phyloP scores from a whole-genome alignment of 1,284 basidiomycete species.

The Stygiomarasmius scandens region DNA sequence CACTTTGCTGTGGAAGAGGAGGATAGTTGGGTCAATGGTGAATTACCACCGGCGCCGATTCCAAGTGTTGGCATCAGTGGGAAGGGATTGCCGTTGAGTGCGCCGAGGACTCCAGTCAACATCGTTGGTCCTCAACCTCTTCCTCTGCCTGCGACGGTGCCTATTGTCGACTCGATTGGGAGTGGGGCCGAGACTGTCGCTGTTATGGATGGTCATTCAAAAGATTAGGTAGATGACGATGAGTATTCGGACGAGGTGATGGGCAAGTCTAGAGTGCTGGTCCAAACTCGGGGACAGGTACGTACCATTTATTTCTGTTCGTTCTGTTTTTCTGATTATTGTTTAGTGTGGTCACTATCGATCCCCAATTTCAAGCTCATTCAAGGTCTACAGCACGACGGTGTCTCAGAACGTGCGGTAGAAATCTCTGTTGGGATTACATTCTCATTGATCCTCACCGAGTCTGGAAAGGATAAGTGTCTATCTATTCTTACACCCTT shows the following conservation, averaged over 20 bases:
- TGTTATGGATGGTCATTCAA: slow-evolving; percentile 49
- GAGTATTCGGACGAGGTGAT: slow-evolving; percentile 64
- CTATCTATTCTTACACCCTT: too few species aligned
- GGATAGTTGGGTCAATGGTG: slow-evolving; percentile 37
- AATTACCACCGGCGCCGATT: slow-evolving; percentile 13
- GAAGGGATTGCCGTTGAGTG: too few species aligned
- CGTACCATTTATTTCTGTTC: too few species aligned
- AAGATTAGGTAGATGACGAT: slow-evolving; percentile 77
- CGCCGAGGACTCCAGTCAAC: too few species aligned
- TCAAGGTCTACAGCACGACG: slow-evolving; percentile 54
- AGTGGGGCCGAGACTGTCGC: slow-evolving; percentile 24
- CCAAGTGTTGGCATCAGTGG: not conserved
- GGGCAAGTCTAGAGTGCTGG: slow-evolving; percentile 88
- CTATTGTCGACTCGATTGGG: slow-evolving; percentile 3
- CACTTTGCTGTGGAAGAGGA: slow-evolving; percentile 41
- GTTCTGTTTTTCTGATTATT: too few species aligned
- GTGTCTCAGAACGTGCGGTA: slow-evolving; percentile 64
- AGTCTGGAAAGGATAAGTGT: slow-evolving; percentile 76
- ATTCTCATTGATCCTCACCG: slow-evolving; percentile 83
- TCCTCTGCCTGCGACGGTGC: slow-evolving; percentile 3
- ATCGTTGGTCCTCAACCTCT: slow-evolving; percentile 1
- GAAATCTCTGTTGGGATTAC: slow-evolving; percentile 81
- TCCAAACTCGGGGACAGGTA: slow-evolving; percentile 83
- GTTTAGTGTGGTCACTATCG: too few species aligned
- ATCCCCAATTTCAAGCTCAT: slow-evolving; percentile 67